These are phyloP conservation scores for Chaetomium globosum DNA, from an alignment of 2,329 filamentous ascomycete genomes.

Conservation along the genomic window DNA sequence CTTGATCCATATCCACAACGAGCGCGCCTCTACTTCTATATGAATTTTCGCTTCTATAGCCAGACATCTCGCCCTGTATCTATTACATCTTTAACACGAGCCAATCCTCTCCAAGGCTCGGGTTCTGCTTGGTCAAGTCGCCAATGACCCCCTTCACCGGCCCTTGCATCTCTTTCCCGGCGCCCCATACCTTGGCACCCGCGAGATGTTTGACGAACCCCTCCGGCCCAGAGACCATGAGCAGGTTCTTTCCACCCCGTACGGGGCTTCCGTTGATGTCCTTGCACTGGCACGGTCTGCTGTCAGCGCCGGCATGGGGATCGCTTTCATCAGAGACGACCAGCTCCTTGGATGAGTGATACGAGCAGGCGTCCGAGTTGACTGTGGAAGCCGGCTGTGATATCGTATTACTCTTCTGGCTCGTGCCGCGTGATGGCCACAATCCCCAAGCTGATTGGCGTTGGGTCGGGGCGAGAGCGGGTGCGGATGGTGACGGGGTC, in stretches of 20 bases:
- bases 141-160: slow-evolving; percentile 69
- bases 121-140: slow-evolving; percentile 55
- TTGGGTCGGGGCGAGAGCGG: not conserved
- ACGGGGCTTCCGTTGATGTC: slow-evolving; percentile 32
- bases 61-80: not conserved
- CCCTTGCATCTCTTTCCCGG: slow-evolving; percentile 74
- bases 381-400: not conserved
- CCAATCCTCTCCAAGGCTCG: slow-evolving; percentile 48
- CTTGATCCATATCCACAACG: not conserved
- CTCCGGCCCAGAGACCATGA: slow-evolving; percentile 88
- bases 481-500: not conserved
- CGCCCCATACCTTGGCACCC: slow-evolving; percentile 75
- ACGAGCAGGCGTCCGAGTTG: slow-evolving; percentile 22
- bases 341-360: slow-evolving; percentile 23
- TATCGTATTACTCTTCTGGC: not conserved
- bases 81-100: slow-evolving; percentile 56
- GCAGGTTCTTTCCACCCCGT: slow-evolving; percentile 58
- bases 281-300: slow-evolving; percentile 37
- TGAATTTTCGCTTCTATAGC: not conserved
- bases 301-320: slow-evolving; percentile 12
- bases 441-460: not conserved
- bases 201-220: slow-evolving; percentile 83
- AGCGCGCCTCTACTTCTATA: not conserved
- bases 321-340: slow-evolving; percentile 39
- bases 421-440: not conserved